Evolutionary conservation across 139 green algal species (phyloP).

Genomic region (Gonium pectorale): DNA sequence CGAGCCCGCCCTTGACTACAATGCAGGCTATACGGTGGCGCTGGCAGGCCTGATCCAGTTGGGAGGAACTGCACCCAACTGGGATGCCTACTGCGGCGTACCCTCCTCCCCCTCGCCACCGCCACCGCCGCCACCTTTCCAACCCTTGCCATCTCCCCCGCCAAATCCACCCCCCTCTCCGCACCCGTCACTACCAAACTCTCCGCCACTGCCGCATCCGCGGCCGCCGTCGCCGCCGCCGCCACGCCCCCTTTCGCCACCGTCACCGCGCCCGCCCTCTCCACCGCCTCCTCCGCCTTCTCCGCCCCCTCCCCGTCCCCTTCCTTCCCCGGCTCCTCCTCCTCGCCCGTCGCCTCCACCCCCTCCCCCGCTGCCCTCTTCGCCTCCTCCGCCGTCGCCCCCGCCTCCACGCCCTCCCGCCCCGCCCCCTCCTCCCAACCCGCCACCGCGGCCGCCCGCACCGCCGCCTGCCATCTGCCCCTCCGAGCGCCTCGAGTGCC

Average conservation of each 20-base stretch:
- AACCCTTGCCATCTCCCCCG: background rate
- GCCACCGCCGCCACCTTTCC: background rate
- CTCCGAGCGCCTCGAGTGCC: background rate
- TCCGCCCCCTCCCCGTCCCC: background rate
- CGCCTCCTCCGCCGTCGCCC: background rate
- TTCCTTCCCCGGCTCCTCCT: background rate
- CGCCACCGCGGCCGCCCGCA: background rate
- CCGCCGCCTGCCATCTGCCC: background rate
- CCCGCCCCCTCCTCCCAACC: no score
- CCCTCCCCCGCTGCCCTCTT: background rate
- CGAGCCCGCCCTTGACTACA: constrained; percentile 58
- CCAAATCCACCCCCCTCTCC: no score
- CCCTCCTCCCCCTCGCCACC: background rate
- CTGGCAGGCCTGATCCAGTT: constrained; percentile 2
- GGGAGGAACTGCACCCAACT: background rate
- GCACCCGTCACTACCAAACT: background rate
- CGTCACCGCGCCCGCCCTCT: background rate
- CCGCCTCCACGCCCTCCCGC: no score
- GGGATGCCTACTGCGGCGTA: constrained; percentile 7
- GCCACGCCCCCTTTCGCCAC: no score
- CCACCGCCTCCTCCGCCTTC: background rate
- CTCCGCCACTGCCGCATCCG: background rate
- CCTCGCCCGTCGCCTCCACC: background rate
- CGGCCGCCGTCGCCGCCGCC: no score
- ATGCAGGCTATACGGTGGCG: constrained; percentile 56